A percentile compares a stretch with the other conserved stretches of the same genome.
phyloP scores from a whole-genome alignment of 2,329 filamentous ascomycete species.

The Nemania diffusa region DNA sequence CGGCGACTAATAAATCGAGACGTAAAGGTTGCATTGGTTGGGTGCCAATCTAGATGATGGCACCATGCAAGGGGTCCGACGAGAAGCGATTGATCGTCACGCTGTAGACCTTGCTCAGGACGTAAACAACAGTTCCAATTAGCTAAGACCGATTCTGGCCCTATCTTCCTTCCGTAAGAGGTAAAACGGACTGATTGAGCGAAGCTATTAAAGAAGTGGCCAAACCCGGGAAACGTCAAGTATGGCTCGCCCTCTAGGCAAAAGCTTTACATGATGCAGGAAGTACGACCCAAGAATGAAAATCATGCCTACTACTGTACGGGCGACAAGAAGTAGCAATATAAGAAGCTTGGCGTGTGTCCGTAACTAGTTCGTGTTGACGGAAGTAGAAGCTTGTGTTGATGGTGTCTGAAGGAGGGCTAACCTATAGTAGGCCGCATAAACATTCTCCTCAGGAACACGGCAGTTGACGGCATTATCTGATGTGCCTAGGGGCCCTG shows the following conservation, averaged over 20 bases:
- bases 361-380: constrained; percentile 22
- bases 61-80: constrained; percentile 29
- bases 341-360: constrained; percentile 8
- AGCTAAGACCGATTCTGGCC: constrained; percentile 5
- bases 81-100: constrained; percentile 28
- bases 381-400: constrained; percentile 25
- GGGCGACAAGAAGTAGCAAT: constrained; percentile 20
- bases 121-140: neutral
- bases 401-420: constrained; percentile 26
- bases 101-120: constrained; percentile 11
- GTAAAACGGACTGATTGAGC: constrained; percentile 27
- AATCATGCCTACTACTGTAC: constrained; percentile 22
- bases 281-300: constrained; percentile 28
- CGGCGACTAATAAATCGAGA: constrained; percentile 16
- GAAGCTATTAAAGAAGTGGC: constrained; percentile 22
- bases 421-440: constrained; percentile 34
- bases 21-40: constrained; percentile 27
- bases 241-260: constrained; percentile 27
- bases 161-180: constrained; percentile 20
- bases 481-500: constrained; percentile 24
- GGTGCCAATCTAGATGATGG: constrained; percentile 17
- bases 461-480: constrained; percentile 33
- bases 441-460: constrained; percentile 33
- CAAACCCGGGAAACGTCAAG: constrained; percentile 26
- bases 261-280: constrained; percentile 30